Evolutionary conservation across 129 eudicot species (phyloP).

Genomic region (Pseudognaphalium luteoalbum): DNA sequence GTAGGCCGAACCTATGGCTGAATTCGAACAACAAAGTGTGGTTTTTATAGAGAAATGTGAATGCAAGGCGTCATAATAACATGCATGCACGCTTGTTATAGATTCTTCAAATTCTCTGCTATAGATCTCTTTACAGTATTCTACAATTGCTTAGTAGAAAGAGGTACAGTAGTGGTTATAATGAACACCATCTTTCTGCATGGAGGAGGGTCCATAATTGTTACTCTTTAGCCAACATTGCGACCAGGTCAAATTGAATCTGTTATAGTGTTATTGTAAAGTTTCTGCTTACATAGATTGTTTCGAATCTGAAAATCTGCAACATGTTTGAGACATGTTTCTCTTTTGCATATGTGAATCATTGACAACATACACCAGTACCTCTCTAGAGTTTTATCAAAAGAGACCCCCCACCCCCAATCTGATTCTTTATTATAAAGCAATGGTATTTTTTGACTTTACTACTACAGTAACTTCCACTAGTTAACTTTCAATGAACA

Average conservation of each 20-base stretch:
- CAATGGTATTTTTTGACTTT: background rate
- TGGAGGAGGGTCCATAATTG: slow-evolving; percentile 14
- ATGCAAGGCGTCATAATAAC: no score
- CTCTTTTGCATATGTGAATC: background rate
- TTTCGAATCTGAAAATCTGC: background rate
- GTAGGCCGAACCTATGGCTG: no score
- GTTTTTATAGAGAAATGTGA: no score
- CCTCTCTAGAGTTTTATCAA: background rate
- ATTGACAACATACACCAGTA: background rate
- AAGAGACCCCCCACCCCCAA: background rate
- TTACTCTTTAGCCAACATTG: slow-evolving; percentile 10
- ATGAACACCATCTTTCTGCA: background rate
- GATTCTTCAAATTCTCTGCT: no score
- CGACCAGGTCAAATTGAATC: background rate
- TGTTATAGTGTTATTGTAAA: background rate
- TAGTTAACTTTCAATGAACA: background rate
- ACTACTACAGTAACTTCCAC: background rate
- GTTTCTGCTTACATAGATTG: background rate
- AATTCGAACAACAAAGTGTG: no score
- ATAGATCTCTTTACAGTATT: no score
- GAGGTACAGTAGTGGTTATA: no score
- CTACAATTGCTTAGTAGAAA: no score
- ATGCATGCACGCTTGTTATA: no score
- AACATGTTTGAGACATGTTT: slow-evolving; percentile 25
- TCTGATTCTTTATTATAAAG: background rate